Evolutionary conservation across 176 grass and related monocot genomes (phyloP).

Genomic region (Oryza meridionalis): DNA sequence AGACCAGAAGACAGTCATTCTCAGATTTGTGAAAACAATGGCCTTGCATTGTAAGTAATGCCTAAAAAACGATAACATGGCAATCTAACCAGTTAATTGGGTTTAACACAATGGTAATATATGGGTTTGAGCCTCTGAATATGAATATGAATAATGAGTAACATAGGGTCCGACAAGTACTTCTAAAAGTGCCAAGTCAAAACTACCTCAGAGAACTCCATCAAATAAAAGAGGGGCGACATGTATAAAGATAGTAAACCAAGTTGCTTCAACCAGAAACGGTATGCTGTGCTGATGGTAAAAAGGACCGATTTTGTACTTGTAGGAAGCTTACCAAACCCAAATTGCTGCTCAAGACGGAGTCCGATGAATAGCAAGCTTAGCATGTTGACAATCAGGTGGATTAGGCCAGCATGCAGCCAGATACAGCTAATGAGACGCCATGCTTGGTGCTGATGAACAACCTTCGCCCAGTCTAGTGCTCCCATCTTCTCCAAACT

Average conservation of each 20-base stretch:
- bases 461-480: conserved; percentile 92
- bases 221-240: background rate
- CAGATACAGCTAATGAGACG: conserved; percentile 80
- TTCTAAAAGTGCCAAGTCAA: background rate
- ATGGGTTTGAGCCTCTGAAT: background rate
- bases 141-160: background rate
- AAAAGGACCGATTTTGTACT: conserved; percentile 8
- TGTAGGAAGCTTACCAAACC: conserved; percentile 65
- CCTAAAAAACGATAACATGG: background rate
- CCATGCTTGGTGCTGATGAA: conserved; percentile 80
- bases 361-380: conserved; percentile 93
- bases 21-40: conserved; percentile 7
- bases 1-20: background rate
- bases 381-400: conserved; percentile 88
- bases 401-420: conserved; percentile 86
- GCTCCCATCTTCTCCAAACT: conserved; percentile 88
- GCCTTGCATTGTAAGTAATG: background rate
- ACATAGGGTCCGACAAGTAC: conserved; percentile 2
- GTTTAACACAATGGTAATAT: background rate
- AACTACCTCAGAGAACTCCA: conserved; percentile 1
- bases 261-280: background rate
- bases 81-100: conserved; percentile 5
- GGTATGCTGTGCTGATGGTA: background rate
- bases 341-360: conserved; percentile 94
- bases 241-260: background rate